phyloP scores from a whole-genome alignment of 2,329 filamentous ascomycete genomes.

The Dactylellina leptospora region DNA sequence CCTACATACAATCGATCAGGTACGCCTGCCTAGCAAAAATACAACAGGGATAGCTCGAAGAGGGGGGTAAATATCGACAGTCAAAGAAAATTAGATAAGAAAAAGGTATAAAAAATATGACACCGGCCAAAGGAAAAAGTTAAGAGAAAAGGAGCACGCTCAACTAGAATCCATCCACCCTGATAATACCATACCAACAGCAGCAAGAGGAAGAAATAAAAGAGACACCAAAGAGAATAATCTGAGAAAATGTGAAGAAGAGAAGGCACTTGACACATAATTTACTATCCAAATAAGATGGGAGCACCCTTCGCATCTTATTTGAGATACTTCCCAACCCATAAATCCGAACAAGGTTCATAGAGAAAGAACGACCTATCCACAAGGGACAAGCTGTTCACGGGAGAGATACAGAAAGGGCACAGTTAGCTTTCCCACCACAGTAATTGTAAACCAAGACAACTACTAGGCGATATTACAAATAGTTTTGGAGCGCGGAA shows the following conservation, averaged over 20 bases:
- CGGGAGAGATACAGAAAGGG: slow-evolving; percentile 8
- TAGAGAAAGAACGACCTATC: slow-evolving; percentile 13
- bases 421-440: background rate
- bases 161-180: slow-evolving; percentile 36
- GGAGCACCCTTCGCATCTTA: slow-evolving; percentile 16
- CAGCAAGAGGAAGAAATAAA: background rate
- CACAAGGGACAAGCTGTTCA: background rate
- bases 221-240: slow-evolving; percentile 7
- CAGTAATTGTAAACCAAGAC: background rate
- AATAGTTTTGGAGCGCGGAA: background rate
- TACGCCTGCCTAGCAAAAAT: slow-evolving; percentile 15
- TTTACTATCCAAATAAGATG: slow-evolving; percentile 26
- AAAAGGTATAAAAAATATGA: slow-evolving; percentile 27
- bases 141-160: slow-evolving; percentile 44
- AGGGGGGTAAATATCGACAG: slow-evolving; percentile 41
- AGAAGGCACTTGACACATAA: slow-evolving; percentile 23
- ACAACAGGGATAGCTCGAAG: background rate
- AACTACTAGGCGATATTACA: background rate
- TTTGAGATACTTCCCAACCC: slow-evolving; percentile 19
- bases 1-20: slow-evolving; percentile 13
- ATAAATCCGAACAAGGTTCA: slow-evolving; percentile 33
- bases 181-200: slow-evolving; percentile 27
- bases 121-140: slow-evolving; percentile 45
- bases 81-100: slow-evolving; percentile 35
- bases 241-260: slow-evolving; percentile 38